Conservation (phyloP, 176 grass and related monocot genomes). For the Zoysia pacifica region DNA sequence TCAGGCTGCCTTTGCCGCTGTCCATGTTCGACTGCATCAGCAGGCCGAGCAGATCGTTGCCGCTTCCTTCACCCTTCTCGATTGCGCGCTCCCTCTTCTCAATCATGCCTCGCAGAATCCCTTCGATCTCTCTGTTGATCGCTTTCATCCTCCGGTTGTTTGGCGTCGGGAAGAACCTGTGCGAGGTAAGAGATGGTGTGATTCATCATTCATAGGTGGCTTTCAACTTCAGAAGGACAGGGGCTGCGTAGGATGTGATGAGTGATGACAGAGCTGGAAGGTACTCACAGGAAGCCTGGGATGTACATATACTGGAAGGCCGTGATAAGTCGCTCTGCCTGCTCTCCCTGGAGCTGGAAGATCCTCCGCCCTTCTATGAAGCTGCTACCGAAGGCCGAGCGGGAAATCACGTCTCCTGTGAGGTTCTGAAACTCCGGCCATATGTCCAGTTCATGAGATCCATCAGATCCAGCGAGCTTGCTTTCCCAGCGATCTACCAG, state of each 20-base stretch:
- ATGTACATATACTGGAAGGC: too few relatives aligned
- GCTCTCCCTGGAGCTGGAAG: neutral
- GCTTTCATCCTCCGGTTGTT: neutral
- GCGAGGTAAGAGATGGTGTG: too few relatives aligned
- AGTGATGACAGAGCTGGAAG: too few relatives aligned
- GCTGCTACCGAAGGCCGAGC: neutral
- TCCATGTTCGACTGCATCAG: conserved; percentile 14
- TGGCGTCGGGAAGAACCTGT: neutral
- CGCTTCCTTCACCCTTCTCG: neutral
- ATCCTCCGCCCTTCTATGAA: neutral
- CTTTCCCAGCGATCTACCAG: conserved; percentile 34
- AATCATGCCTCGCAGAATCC: conserved; percentile 31
- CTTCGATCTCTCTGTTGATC: neutral
- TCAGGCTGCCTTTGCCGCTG: neutral
- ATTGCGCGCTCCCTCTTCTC: conserved; percentile 13
- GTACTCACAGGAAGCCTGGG: too few relatives aligned
- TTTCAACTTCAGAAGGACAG: too few relatives aligned
- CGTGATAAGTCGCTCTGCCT: neutral
- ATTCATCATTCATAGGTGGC: too few relatives aligned
- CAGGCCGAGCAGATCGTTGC: neutral
- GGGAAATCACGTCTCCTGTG: conserved; percentile 39
- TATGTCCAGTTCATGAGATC: conserved; percentile 28
- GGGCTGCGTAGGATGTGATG: too few relatives aligned
- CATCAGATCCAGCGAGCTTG: neutral
- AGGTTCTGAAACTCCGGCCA: conserved; percentile 37